These are phyloP conservation scores for Phialophora expanda DNA, from an alignment of 2,329 filamentous ascomycete species.

Conservation along the genomic window DNA sequence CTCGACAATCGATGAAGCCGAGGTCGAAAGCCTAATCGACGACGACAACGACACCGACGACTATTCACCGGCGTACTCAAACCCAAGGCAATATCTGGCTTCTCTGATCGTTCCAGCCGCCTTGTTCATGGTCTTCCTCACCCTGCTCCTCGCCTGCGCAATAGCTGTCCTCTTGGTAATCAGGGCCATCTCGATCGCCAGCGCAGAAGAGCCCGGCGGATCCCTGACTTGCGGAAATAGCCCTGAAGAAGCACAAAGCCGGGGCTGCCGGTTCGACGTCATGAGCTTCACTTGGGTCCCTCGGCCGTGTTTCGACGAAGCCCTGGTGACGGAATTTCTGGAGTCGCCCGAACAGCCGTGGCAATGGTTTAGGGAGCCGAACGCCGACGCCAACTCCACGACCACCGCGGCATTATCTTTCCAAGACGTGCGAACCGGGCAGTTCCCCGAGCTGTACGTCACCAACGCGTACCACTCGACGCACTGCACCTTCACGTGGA, in stretches of 20 bases:
- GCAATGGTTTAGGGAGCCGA: not conserved
- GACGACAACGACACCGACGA: conserved; percentile 5
- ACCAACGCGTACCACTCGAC: conserved; percentile 3
- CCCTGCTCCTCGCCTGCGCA: conserved; percentile 7
- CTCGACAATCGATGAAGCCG: not conserved
- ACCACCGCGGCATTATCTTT: not conserved
- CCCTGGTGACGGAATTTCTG: not conserved
- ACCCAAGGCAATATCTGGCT: not conserved
- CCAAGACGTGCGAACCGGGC: not conserved
- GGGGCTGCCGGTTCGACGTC: conserved; percentile 6
- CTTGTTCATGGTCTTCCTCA: conserved; percentile 7
- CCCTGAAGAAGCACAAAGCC: conserved; percentile 1
- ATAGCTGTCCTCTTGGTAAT: not conserved
- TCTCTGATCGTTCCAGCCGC: not conserved
- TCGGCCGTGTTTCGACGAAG: conserved; percentile 4
- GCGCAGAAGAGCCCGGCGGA: not conserved
- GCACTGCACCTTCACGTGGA: conserved; percentile 5
- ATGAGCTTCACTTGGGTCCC: conserved; percentile 7
- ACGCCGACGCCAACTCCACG: not conserved
- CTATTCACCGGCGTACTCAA: not conserved
- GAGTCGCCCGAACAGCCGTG: not conserved
- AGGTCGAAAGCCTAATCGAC: not conserved
- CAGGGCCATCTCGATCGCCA: not conserved
- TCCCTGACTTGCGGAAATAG: not conserved
- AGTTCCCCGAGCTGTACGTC: conserved; percentile 8